Conservation (phyloP, 306 rosid genomes). For the Casuarina equisetifolia region DNA sequence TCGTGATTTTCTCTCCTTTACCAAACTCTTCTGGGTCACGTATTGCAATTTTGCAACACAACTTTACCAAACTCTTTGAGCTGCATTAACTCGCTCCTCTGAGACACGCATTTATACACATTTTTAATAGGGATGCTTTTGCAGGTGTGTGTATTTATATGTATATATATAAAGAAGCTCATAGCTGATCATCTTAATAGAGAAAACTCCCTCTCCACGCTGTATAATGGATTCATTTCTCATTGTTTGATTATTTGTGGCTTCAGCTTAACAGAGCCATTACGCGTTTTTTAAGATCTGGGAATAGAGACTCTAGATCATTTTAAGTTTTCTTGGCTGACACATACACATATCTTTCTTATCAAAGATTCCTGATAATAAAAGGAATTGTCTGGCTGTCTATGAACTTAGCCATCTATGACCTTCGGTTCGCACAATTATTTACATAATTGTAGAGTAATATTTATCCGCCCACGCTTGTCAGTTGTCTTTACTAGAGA, state of each 20-base stretch:
- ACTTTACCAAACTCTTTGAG: background rate
- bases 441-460: background rate
- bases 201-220: background rate
- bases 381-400: background rate
- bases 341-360: slow-evolving; percentile 24
- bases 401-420: background rate
- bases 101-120: background rate
- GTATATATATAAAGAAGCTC: background rate
- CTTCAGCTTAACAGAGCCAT: background rate
- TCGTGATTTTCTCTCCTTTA: background rate
- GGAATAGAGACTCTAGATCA: background rate
- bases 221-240: background rate
- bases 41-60: background rate
- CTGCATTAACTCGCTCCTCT: background rate
- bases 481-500: slow-evolving; percentile 7
- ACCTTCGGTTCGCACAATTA: background rate
- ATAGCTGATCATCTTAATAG: background rate
- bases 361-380: background rate
- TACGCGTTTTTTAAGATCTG: background rate
- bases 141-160: background rate
- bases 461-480: background rate
- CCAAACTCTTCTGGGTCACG: no score
- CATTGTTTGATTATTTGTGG: slow-evolving; percentile 3
- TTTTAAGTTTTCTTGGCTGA: background rate
- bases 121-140: no score